A percentile compares a stretch with the other conserved stretches of the same genome.
phyloP scores from a whole-genome alignment of 2,329 filamentous ascomycete genomes.

The Trichoderma sp. region DNA sequence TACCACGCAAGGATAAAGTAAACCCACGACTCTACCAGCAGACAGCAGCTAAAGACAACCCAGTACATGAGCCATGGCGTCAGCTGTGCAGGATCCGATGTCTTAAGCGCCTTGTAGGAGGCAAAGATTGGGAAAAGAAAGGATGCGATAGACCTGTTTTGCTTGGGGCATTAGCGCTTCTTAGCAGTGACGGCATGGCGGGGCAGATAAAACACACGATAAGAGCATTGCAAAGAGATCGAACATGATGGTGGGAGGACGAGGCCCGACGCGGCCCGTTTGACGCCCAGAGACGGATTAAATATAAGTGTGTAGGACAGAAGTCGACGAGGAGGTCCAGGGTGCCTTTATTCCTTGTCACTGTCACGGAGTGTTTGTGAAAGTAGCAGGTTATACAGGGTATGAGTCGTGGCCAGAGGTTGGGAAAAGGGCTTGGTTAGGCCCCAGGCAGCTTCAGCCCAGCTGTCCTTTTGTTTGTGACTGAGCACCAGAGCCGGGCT shows the following conservation, averaged over 20 bases:
- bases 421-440: not conserved
- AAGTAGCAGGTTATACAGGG: not conserved
- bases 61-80: constrained; percentile 99
- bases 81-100: constrained; percentile 80
- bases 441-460: not conserved
- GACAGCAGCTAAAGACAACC: constrained; percentile 80
- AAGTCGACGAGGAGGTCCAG: not conserved
- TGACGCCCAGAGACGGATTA: constrained; percentile 23
- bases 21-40: constrained; percentile 82
- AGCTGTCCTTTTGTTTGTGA: constrained; percentile 4
- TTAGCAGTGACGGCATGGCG: constrained; percentile 20
- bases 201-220: constrained; percentile 56
- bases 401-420: not conserved
- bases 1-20: constrained; percentile 83
- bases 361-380: not conserved
- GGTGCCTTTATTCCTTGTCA: not conserved
- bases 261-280: constrained; percentile 27
- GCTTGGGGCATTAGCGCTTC: constrained; percentile 20
- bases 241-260: constrained; percentile 56
- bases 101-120: constrained; percentile 96
- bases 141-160: constrained; percentile 70
- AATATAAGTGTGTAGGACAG: not conserved
- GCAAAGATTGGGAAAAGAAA: constrained; percentile 95
- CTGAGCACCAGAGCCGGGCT: not conserved
- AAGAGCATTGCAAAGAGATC: constrained; percentile 73